These are phyloP conservation scores for Calocybe indica DNA, from an alignment of 768 basidiomycete species.

Conservation along the genomic window DNA sequence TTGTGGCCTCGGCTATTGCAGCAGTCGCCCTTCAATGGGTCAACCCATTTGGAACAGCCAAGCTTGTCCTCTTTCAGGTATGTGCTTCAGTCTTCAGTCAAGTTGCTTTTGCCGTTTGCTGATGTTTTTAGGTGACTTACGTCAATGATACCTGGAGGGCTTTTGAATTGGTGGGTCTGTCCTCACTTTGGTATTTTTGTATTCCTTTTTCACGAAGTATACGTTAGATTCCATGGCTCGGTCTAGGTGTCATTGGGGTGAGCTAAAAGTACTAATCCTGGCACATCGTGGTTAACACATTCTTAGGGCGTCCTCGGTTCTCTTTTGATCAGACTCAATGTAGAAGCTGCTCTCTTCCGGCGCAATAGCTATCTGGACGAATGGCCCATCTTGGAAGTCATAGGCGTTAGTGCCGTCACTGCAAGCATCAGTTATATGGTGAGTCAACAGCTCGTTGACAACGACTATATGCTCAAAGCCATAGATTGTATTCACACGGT, in stretches of 20 bases:
- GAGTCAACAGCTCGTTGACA: constrained; percentile 10
- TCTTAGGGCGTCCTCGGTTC: constrained; percentile 60
- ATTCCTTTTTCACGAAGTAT: background rate
- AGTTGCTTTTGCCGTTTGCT: background rate
- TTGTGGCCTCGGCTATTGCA: constrained; percentile 84
- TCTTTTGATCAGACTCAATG: constrained; percentile 60
- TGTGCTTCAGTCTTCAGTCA: constrained; percentile 1
- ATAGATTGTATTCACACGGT: constrained; percentile 66
- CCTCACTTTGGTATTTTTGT: too few species aligned
- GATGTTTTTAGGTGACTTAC: constrained; percentile 42
- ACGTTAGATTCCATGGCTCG: constrained; percentile 65
- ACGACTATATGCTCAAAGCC: background rate
- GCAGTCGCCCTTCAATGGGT: constrained; percentile 80
- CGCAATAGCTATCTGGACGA: constrained; percentile 47
- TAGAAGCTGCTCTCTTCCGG: constrained; percentile 56
- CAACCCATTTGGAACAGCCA: constrained; percentile 82
- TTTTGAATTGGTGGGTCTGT: constrained; percentile 55
- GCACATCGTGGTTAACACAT: constrained; percentile 1
- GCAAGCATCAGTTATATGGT: constrained; percentile 70
- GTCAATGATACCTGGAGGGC: constrained; percentile 59
- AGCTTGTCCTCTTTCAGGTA: constrained; percentile 77
- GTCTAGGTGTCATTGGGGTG: constrained; percentile 58
- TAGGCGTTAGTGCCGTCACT: constrained; percentile 56
- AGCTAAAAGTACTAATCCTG: constrained; percentile 7
- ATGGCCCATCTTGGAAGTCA: constrained; percentile 63